Conservation (phyloP, 495 filamentous ascomycete species). For the Aspergillus steynii region DNA sequence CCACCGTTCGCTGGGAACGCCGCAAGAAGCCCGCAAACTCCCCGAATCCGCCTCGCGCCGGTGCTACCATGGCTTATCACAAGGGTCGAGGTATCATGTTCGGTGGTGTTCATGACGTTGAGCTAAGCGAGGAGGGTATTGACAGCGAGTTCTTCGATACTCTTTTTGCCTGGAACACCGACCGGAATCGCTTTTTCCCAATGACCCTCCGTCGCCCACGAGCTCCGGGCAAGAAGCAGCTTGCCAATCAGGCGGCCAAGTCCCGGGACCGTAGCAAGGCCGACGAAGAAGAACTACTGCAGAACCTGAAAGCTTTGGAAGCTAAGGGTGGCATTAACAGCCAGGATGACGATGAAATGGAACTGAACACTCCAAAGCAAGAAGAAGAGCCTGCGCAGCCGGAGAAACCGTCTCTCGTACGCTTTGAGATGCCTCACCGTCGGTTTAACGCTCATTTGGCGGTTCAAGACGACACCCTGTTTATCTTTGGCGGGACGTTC, state of each 20-base stretch:
- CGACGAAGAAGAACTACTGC: conserved; percentile 85
- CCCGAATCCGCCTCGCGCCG: conserved; percentile 80
- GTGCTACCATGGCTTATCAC: conserved; percentile 88
- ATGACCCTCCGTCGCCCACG: conserved; percentile 72
- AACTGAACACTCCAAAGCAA: conserved; percentile 35
- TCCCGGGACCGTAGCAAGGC: conserved; percentile 70
- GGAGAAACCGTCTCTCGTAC: conserved; percentile 46
- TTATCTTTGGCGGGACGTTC: conserved; percentile 91
- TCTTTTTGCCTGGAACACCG: conserved; percentile 87
- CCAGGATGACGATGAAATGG: conserved; percentile 57
- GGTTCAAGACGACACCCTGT: conserved; percentile 88
- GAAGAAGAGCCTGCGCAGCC: conserved; percentile 57
- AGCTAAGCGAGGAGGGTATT: conserved; percentile 91
- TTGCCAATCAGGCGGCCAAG: conserved; percentile 56
- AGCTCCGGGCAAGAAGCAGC: conserved; percentile 57
- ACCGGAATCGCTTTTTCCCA: conserved; percentile 90
- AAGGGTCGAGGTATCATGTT: conserved; percentile 91
- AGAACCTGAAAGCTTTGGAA: conserved; percentile 79
- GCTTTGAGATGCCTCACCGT: conserved; percentile 78
- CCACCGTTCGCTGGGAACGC: conserved; percentile 83
- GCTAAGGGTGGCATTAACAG: conserved; percentile 58
- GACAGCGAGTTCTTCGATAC: conserved; percentile 95
- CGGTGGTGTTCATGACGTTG: conserved; percentile 92
- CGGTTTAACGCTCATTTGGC: conserved; percentile 88
- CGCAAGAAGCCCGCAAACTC: conserved; percentile 89